Evolutionary conservation across 2,329 filamentous ascomycete genomes (phyloP).

Genomic region (Graphiopsis chlorocephala): DNA sequence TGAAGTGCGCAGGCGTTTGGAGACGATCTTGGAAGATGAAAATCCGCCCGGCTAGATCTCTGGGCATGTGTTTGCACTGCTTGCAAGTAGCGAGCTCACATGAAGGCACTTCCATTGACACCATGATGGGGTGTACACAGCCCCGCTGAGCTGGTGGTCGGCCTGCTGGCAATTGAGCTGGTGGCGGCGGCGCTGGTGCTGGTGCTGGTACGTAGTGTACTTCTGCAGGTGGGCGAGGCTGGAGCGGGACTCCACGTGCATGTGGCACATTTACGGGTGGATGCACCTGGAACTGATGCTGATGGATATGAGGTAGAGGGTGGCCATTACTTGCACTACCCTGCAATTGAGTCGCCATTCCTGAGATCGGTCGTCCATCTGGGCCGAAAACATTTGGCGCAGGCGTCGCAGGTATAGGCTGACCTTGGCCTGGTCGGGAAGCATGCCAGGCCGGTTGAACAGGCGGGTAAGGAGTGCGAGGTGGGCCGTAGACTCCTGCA

Average conservation of each 20-base stretch:
- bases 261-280: neutral
- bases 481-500: neutral
- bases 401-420: neutral
- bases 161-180: neutral
- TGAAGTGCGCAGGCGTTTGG: neutral
- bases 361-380: neutral
- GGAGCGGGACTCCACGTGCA: neutral
- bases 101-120: conserved; percentile 7
- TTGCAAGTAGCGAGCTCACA: neutral
- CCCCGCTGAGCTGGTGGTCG: neutral
- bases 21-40: conserved; percentile 5
- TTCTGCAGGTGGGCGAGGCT: neutral
- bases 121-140: neutral
- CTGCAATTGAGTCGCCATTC: neutral
- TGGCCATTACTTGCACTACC: neutral
- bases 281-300: neutral
- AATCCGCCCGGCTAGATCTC: neutral
- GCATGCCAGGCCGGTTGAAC: neutral
- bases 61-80: neutral
- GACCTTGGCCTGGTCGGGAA: neutral
- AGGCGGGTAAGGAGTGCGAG: neutral
- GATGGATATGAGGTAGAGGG: neutral
- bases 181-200: neutral
- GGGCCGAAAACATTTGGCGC: neutral
- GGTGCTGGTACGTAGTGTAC: neutral